Evolutionary conservation across 192 early-diverging fungal species (phyloP).

Genomic region (Funneliformis geosporum): DNA sequence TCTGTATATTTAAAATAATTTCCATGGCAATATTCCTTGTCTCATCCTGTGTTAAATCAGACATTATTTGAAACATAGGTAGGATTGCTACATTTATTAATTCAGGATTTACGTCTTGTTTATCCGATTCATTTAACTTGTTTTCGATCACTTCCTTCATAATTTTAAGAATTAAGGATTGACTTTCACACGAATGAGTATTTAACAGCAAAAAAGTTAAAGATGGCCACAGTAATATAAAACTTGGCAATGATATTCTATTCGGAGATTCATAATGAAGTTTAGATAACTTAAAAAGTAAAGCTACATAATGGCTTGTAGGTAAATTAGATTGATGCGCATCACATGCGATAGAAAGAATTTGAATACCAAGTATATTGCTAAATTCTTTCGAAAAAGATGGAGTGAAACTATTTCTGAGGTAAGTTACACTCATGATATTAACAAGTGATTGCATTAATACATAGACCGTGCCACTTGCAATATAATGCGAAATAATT

Average conservation of each 20-base stretch:
- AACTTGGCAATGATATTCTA: background rate
- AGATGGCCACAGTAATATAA: constrained; percentile 38
- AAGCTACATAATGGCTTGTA: background rate
- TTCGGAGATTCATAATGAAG: background rate
- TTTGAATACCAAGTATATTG: background rate
- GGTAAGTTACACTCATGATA: background rate
- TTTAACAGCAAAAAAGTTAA: constrained; percentile 49
- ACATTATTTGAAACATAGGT: constrained; percentile 54
- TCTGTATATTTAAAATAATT: constrained; percentile 37
- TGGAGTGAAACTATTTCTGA: background rate
- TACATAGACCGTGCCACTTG: background rate
- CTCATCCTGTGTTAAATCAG: constrained; percentile 38
- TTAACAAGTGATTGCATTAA: constrained; percentile 28
- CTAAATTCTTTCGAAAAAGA: constrained; percentile 14
- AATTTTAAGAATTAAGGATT: constrained; percentile 41
- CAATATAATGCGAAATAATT: background rate
- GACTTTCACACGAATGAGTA: constrained; percentile 50
- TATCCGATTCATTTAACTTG: background rate
- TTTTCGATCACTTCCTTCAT: constrained; percentile 34
- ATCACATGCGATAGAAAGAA: constrained; percentile 21
- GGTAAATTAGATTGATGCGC: background rate
- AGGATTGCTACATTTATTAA: constrained; percentile 48
- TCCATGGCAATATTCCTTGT: constrained; percentile 40
- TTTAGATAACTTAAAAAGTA: background rate
- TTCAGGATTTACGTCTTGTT: constrained; percentile 8